phyloP scores from a whole-genome alignment of 768 basidiomycete genomes.

The Jaapia argillacea region DNA sequence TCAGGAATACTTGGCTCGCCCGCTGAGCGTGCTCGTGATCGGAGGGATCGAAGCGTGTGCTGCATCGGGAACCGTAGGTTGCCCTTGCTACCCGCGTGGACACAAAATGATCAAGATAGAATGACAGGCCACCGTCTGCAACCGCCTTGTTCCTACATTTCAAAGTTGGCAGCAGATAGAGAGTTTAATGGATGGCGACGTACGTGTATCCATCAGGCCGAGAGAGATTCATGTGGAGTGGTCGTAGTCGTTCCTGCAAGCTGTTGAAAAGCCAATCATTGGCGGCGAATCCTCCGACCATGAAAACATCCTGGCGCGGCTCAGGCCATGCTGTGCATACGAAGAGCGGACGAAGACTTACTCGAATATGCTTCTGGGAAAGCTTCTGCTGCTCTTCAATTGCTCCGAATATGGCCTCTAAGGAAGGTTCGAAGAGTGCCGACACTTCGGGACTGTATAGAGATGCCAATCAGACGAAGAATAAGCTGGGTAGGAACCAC shows the following conservation, averaged over 20 bases:
- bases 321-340: background rate
- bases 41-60: background rate
- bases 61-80: background rate
- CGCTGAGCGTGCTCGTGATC: background rate
- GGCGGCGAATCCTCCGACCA: background rate
- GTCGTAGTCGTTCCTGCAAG: background rate
- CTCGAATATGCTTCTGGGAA: background rate
- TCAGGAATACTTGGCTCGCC: background rate
- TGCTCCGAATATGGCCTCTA: background rate
- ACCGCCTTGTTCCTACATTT: conserved; percentile 4
- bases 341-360: background rate
- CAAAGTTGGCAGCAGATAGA: too few relatives aligned
- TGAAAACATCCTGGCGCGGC: background rate
- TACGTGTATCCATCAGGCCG: conserved; percentile 1
- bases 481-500: background rate
- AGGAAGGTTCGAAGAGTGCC: background rate
- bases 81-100: background rate
- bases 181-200: too few relatives aligned
- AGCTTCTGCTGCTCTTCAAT: background rate
- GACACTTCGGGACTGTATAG: background rate
- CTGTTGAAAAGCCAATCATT: background rate
- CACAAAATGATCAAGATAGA: background rate
- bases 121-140: background rate
- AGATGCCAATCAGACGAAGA: background rate
- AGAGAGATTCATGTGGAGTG: background rate